Percentiles rank a stretch among this genome's conserved stretches.
These are phyloP conservation scores for Pseudonitzschia multiseries DNA, from an alignment of 108 stramenopile genomes.

Conservation along the genomic window DNA sequence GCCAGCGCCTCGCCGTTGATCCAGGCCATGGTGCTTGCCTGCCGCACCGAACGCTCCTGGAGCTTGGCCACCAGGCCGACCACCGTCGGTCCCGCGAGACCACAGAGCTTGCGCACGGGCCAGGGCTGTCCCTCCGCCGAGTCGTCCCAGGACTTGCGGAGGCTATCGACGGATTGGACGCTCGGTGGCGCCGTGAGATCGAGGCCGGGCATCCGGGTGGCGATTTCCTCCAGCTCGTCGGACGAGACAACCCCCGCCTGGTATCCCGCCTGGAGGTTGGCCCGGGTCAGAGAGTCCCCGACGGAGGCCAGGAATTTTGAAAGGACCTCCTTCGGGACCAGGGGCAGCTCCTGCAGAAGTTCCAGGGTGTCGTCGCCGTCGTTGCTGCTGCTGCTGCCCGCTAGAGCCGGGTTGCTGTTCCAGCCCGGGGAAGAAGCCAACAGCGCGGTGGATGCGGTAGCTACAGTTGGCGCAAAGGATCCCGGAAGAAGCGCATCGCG, in stretches of 20 bases:
- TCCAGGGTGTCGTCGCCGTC: background rate
- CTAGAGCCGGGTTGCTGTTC: no score
- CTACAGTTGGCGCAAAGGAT: no score
- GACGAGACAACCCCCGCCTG: background rate
- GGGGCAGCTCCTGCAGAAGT: background rate
- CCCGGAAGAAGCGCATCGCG: no score
- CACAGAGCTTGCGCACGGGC: background rate
- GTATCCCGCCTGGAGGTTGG: conserved; percentile 8
- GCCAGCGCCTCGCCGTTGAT: background rate
- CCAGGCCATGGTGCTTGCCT: background rate
- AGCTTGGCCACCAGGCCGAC: conserved; percentile 4
- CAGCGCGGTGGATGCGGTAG: background rate
- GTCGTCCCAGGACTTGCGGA: background rate
- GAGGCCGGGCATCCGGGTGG: background rate
- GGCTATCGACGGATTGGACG: background rate
- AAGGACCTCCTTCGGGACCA: background rate
- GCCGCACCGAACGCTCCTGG: background rate
- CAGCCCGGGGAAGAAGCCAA: background rate
- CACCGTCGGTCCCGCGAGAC: background rate
- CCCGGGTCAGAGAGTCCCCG: background rate
- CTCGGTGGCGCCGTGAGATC: background rate
- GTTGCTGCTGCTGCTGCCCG: background rate
- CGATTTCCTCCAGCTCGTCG: background rate
- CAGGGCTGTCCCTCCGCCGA: background rate
- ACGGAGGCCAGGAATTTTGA: background rate